These are phyloP conservation scores for Boletales sp. DNA, from an alignment of 768 basidiomycete species.

Conservation along the genomic window DNA sequence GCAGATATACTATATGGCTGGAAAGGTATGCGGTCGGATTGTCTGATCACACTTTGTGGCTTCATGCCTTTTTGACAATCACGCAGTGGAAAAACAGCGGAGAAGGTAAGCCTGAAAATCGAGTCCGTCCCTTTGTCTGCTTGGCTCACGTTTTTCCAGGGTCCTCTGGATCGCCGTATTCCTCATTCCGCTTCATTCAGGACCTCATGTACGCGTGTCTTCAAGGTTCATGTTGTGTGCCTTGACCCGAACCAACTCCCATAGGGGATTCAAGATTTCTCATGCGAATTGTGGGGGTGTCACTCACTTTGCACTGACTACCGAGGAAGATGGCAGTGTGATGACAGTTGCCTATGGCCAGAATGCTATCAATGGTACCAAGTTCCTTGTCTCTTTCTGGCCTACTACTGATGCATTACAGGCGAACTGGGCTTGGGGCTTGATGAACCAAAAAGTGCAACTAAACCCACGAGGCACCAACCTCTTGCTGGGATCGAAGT, in stretches of 20 bases:
- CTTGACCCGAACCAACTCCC: slow-evolving; percentile 3
- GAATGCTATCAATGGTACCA: slow-evolving; percentile 75
- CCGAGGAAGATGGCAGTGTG: slow-evolving; percentile 67
- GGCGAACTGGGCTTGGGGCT: slow-evolving; percentile 81
- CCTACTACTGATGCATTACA: slow-evolving; percentile 17
- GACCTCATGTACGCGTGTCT: slow-evolving; percentile 66
- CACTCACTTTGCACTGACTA: slow-evolving; percentile 78
- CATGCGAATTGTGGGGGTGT: slow-evolving; percentile 78
- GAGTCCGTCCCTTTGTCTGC: not conserved
- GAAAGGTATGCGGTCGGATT: slow-evolving; percentile 47
- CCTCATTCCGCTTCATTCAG: slow-evolving; percentile 80
- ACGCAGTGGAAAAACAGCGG: slow-evolving; percentile 91
- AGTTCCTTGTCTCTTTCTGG: not conserved
- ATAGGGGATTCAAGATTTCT: slow-evolving; percentile 75
- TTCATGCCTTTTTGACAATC: slow-evolving; percentile 12
- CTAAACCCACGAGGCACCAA: slow-evolving; percentile 70
- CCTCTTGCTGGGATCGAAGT: slow-evolving; percentile 79
- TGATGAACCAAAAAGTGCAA: slow-evolving; percentile 82
- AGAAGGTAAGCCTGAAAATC: slow-evolving; percentile 52
- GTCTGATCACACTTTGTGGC: not conserved
- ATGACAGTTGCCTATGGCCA: slow-evolving; percentile 89
- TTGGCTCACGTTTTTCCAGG: slow-evolving; percentile 44
- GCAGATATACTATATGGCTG: slow-evolving; percentile 85
- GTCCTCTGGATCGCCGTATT: slow-evolving; percentile 86
- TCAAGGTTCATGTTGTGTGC: not conserved